These are phyloP conservation scores for Ogataea paraovalis DNA, from an alignment of 805 yeast species.

Conservation along the genomic window DNA sequence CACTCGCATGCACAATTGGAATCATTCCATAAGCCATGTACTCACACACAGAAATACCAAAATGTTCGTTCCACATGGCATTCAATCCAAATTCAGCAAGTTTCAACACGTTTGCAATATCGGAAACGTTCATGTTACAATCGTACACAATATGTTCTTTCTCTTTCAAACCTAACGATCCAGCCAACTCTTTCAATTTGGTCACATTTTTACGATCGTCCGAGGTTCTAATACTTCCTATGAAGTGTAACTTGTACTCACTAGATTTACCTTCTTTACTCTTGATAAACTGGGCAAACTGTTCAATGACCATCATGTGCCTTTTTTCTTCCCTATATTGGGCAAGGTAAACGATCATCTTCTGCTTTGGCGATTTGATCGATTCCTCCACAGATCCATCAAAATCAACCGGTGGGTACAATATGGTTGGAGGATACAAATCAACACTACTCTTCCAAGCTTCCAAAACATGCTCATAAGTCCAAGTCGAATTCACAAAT, in stretches of 20 bases:
- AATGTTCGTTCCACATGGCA: constrained; percentile 99
- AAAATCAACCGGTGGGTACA: constrained; percentile 91
- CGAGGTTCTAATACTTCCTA: constrained; percentile 79
- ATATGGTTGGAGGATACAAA: constrained; percentile 35
- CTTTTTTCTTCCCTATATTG: constrained; percentile 96
- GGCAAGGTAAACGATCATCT: constrained; percentile 61
- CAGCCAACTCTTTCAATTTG: constrained; percentile 41
- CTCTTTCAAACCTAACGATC: constrained; percentile 34
- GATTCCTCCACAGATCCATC: constrained; percentile 29
- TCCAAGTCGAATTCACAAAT: constrained; percentile 89
- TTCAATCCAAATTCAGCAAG: constrained; percentile 74
- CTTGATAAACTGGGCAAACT: constrained; percentile 54
- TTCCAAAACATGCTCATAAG: constrained; percentile 62
- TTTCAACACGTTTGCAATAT: constrained; percentile 50
- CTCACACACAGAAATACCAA: constrained; percentile 96
- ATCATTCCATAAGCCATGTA: constrained; percentile 80
- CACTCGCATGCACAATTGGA: constrained; percentile 90
- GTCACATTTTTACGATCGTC: constrained; percentile 61
- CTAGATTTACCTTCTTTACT: neutral
- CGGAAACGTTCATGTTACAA: constrained; percentile 69
- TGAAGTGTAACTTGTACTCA: constrained; percentile 60
- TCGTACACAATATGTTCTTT: constrained; percentile 33
- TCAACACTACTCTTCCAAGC: constrained; percentile 55
- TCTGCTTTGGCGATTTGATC: constrained; percentile 28
- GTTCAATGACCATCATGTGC: constrained; percentile 63